Evolutionary conservation across 768 basidiomycete species (phyloP).

Genomic region (Auricularia cornea): DNA sequence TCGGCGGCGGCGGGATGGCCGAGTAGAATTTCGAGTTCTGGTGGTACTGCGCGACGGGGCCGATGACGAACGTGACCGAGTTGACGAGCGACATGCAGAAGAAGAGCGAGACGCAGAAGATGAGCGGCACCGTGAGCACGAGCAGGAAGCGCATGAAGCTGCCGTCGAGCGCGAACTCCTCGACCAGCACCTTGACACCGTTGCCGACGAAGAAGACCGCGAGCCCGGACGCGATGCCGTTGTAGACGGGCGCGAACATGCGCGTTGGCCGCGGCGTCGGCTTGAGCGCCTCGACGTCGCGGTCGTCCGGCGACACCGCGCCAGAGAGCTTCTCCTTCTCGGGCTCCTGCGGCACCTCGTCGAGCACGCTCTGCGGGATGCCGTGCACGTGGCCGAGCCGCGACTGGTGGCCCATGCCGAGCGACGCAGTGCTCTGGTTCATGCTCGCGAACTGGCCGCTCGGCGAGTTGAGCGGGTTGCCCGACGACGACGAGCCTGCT

Average conservation of each 20-base stretch:
- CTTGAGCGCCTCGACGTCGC: constrained; percentile 22
- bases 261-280: constrained; percentile 20
- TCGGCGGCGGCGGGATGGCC: constrained; percentile 34
- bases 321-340: constrained; percentile 25
- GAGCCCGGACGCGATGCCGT: constrained; percentile 27
- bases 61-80: constrained; percentile 24
- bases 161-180: constrained; percentile 44
- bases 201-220: constrained; percentile 52
- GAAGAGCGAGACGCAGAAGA: constrained; percentile 41
- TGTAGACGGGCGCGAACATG: constrained; percentile 31
- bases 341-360: constrained; percentile 13
- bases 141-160: constrained; percentile 35
- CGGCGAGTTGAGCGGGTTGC: neutral
- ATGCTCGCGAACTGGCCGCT: neutral
- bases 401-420: neutral
- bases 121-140: constrained; percentile 29
- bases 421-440: constrained; percentile 1
- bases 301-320: constrained; percentile 55
- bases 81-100: constrained; percentile 36
- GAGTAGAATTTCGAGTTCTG: constrained; percentile 48
- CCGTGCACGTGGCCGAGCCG: neutral
- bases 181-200: constrained; percentile 51
- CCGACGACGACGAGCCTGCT: neutral
- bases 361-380: neutral
- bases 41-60: constrained; percentile 45